A percentile compares a stretch with the other conserved stretches of the same genome.
Evolutionary conservation across 441 rosid genomes (phyloP).

Genomic region (Corymbia citriodora): DNA sequence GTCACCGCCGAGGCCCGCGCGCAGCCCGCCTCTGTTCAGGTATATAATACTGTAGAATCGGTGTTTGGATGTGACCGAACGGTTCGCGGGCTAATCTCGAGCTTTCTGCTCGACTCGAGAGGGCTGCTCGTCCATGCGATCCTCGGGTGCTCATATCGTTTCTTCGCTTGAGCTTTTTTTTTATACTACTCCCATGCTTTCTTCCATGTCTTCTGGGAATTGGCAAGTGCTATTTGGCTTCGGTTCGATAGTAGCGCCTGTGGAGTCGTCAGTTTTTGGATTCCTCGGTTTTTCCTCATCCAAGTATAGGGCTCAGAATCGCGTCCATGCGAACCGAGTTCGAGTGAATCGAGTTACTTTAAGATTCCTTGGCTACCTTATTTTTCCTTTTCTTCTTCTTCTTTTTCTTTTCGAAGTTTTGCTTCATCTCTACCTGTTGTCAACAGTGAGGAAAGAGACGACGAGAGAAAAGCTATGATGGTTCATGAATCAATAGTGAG

Average conservation of each 20-base stretch:
- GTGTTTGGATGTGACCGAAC: background rate
- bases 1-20: constrained; percentile 80
- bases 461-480: background rate
- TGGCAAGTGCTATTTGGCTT: background rate
- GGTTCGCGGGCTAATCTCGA: background rate
- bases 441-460: background rate
- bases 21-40: constrained; percentile 66
- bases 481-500: background rate
- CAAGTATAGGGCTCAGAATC: background rate
- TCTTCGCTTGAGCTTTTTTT: background rate
- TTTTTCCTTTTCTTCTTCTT: background rate
- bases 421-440: background rate
- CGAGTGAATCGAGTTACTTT: background rate
- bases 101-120: background rate
- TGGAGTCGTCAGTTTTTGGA: background rate
- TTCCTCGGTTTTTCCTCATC: background rate
- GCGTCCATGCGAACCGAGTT: background rate
- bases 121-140: background rate
- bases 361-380: background rate
- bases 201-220: background rate
- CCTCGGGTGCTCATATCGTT: background rate
- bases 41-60: constrained; percentile 8
- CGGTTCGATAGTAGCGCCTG: background rate
- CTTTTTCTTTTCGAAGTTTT: background rate
- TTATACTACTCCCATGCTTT: background rate